A percentile compares a stretch with the other conserved stretches of the same genome.
phyloP scores from a whole-genome alignment of 108 stramenopile genomes.

The Nannochloropsis oceanica region DNA sequence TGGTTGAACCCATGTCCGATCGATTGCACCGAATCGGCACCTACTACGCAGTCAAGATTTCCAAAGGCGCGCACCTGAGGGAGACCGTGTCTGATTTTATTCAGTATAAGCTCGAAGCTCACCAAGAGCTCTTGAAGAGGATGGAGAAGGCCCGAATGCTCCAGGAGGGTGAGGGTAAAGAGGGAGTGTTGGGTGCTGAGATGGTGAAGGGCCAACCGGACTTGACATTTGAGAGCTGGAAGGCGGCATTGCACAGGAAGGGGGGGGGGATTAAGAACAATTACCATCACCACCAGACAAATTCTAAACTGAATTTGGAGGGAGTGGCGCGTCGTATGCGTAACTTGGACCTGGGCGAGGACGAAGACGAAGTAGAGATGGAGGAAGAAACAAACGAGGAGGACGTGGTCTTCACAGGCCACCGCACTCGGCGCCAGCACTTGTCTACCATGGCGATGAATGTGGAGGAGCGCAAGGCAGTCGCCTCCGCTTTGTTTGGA shows the following conservation, averaged over 20 bases:
- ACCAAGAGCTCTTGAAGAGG: neutral
- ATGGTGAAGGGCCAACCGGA: neutral
- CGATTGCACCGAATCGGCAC: neutral
- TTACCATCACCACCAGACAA: too few relatives aligned
- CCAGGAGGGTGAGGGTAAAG: neutral
- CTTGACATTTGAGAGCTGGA: neutral
- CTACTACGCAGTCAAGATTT: neutral
- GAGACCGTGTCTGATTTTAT: neutral
- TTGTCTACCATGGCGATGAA: neutral
- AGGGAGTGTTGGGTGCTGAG: neutral
- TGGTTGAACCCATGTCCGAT: neutral
- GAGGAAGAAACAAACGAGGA: neutral
- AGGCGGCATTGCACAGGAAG: neutral
- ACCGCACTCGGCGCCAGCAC: neutral
- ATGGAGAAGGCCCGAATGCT: neutral
- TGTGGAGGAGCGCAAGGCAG: neutral
- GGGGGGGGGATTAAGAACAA: neutral
- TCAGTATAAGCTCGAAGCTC: neutral
- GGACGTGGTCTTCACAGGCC: neutral
- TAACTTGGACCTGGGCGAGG: neutral
- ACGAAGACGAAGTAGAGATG: neutral
- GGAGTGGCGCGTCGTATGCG: neutral
- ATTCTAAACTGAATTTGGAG: neutral
- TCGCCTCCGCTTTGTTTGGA: neutral
- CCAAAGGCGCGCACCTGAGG: neutral